Evolutionary conservation across 768 basidiomycete species (phyloP), one percentile per base, ranked within the genome.

Genomic region (Phylloporus rhodoxanthus): DNA sequence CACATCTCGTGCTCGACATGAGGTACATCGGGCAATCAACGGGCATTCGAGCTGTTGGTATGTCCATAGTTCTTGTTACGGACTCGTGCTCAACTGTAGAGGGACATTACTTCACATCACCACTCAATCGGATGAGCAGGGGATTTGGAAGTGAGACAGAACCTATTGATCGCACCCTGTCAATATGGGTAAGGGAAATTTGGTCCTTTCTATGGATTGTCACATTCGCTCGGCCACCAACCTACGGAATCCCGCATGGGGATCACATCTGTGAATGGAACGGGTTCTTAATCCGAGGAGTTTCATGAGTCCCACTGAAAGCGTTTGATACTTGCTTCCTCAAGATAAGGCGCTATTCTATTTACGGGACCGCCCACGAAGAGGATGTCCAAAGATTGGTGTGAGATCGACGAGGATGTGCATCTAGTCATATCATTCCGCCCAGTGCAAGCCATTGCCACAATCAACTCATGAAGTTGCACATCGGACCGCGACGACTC

Each of bases 191-290:
- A 55, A 48, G n/a, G n/a, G n/a, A n/a, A n/a, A n/a, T n/a, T n/a
- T n/a, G n/a, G n/a, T n/a, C 38, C 43, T 41, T 19, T 11, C 38
- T 9, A 87, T n/a, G 87, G 87, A 23, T 70, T 89, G 17, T 89
- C 87, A 23, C 88, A 91, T 65, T 69, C 81, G 3, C 73, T 91
- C 5, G 86, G 87, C 5, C 85, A 88, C 63, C 85, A 15, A 70
- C 72, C 37, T 91, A 89, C 59, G 68, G 73, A 45, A 88, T 91
- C 48, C 85, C 87, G 19, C 87, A 91, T 62, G 88, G 88, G n/a
- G 8, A 84, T 88, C 53, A 89, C 88, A 4, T 88, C 87, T n/a
- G 86, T 85, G 53, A 66, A 79, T 59, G 15, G 19, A 32, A 15
- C 8, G 2, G 5, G 5, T 48, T 40, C 41, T 45, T 48, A 15